These are phyloP conservation scores for Vaccinium vitisidaea DNA, from an alignment of 148 eudicot species.

Conservation along the genomic window DNA sequence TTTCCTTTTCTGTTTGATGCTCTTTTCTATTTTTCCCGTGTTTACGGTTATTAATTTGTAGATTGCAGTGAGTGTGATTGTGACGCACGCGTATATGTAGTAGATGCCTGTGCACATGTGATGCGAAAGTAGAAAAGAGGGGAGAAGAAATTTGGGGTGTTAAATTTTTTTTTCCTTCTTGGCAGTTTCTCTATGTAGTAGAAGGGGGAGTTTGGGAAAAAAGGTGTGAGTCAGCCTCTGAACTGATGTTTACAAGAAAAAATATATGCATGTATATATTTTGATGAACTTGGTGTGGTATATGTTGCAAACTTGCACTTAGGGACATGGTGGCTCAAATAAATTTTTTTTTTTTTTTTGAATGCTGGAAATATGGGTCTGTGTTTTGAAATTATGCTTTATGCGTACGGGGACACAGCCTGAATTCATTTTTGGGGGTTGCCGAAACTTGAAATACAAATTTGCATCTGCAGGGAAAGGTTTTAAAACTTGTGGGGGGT, in stretches of 20 bases:
- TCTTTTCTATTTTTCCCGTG: not conserved
- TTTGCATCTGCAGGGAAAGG: not conserved
- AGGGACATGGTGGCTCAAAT: not conserved
- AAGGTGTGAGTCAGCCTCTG: not conserved
- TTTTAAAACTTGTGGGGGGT: not conserved
- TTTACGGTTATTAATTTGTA: not conserved
- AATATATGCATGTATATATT: not conserved
- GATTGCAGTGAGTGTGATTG: not conserved
- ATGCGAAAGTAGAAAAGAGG: not conserved
- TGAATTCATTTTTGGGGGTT: not conserved
- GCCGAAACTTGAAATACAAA: not conserved
- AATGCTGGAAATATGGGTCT: not conserved
- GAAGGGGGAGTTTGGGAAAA: not conserved
- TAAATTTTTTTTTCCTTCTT: not conserved
- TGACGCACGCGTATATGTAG: not conserved
- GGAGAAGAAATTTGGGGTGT: not conserved
- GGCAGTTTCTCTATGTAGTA: not conserved
- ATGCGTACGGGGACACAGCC: not conserved
- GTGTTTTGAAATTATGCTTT: not conserved
- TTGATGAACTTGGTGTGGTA: not conserved
- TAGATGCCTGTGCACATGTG: not conserved
- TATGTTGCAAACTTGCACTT: not conserved
- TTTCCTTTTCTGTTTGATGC: constrained; percentile 8
- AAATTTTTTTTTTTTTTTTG: too few species aligned
- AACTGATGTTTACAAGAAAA: not conserved